Percentiles rank a stretch among this genome's conserved stretches.
phyloP scores from a whole-genome alignment of 441 rosid species.

The Sinapis alba region DNA sequence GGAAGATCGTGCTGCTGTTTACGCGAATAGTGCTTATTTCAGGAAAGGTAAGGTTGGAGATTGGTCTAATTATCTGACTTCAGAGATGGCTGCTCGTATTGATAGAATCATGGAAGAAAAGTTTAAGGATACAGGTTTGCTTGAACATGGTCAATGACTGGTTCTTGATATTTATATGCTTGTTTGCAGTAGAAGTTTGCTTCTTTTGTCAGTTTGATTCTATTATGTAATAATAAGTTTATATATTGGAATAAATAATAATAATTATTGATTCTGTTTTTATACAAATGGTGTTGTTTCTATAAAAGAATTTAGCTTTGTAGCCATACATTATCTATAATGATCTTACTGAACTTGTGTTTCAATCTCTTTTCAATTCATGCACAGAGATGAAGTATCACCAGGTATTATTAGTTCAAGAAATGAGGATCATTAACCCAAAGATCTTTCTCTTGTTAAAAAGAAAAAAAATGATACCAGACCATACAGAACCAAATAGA shows the following conservation, averaged over 20 bases:
- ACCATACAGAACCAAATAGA: not conserved
- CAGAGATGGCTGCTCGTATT: conserved; percentile 34
- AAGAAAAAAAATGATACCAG: conserved; percentile 13
- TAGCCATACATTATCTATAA: not conserved
- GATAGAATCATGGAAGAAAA: conserved; percentile 28
- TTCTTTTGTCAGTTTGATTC: not conserved
- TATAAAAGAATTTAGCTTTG: not conserved
- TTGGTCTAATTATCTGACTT: conserved; percentile 33
- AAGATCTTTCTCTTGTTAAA: conserved; percentile 6
- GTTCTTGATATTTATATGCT: not conserved
- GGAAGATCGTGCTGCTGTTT: conserved; percentile 32
- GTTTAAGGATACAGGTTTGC: conserved; percentile 30
- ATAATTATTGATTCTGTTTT: not conserved
- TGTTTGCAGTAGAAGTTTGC: not conserved
- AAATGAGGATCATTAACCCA: not conserved
- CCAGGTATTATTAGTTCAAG: not conserved
- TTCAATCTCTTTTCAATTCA: not conserved
- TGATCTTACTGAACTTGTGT: not conserved
- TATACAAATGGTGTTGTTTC: not conserved
- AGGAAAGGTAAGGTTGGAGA: conserved; percentile 43
- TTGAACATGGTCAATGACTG: conserved; percentile 13
- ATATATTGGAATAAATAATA: not conserved
- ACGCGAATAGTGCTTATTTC: conserved; percentile 30
- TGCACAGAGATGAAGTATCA: not conserved
- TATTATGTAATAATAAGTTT: not conserved